Base-by-base conservation (phyloP, 306 rosid species). In the Dryas alaskensis region DNA sequence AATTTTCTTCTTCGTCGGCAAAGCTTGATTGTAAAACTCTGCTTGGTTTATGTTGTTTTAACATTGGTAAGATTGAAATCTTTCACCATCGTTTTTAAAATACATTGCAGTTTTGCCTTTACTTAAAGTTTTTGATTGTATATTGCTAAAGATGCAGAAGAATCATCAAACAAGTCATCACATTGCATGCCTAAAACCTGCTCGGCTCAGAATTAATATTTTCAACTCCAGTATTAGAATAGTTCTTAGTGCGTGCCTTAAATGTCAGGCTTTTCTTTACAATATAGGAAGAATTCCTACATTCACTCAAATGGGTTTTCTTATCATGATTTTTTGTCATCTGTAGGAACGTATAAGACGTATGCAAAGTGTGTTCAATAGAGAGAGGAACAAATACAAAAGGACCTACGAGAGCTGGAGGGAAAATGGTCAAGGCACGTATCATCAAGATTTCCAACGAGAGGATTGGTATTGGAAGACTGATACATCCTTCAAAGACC, bases 401-500 rank as follows among this genome's bases (percentile, higher is more conserved):
- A 83, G 89, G 79, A 55, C 88, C 75, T 95, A 87, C 0, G 96
- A 95, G 77, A 92, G 90, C 84, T 95, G 99, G 99, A 87, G 82
- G 83, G 97, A 90, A 78, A 79, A 78, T 31, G 93, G 67, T 25
- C 75, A 84, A 1, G 87, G 87, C 59, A 74, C 84, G 4, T 79
- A 82, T 80, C 91, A 88, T 74, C 98, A 92, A 43, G 90, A 95
- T 57, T 89, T 76, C 72, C 98, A 89, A 83, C 85, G 98, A 78
- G 98, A 95, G 17, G 99, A 95, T 80, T 95, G 99, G 99, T 95
- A 95, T 80, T 95, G 99, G 99, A 90, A 95, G 82, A 25, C 97
- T 14, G 93, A 88, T 72, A 67, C 89, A 46, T 88, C 95, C 70
- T 84, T 80, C 69, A 88, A 78, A 73, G 89, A 92, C 74, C 78